These are phyloP conservation scores for Dactylorhiza incarnata DNA, from an alignment of 106 monocot genomes.

Conservation along the genomic window DNA sequence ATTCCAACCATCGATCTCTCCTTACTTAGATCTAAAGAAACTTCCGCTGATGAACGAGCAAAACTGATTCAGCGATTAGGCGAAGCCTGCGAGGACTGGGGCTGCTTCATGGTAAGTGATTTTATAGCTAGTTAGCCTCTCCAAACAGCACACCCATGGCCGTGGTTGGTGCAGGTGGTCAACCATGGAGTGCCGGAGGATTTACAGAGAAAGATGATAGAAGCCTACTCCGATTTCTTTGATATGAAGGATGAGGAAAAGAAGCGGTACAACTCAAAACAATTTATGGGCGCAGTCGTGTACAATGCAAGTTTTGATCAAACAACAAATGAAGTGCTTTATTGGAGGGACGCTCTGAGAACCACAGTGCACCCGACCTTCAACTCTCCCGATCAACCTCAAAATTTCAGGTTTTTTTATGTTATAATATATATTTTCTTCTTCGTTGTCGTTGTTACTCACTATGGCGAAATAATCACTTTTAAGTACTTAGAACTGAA, in stretches of 20 bases:
- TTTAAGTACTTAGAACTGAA: too few relatives aligned
- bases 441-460: not conserved
- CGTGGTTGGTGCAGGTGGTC: not conserved
- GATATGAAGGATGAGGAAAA: not conserved
- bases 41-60: not conserved
- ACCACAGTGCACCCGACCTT: not conserved
- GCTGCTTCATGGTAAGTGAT: not conserved
- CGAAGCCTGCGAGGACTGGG: not conserved
- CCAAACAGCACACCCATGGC: too few relatives aligned
- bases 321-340: not conserved
- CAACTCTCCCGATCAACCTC: not conserved
- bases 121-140: too few relatives aligned
- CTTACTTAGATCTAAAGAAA: not conserved
- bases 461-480: too few relatives aligned
- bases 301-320: not conserved
- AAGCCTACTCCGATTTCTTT: not conserved
- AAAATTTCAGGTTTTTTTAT: not conserved
- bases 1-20: not conserved
- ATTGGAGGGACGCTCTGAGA: not conserved
- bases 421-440: not conserved
- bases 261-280: not conserved
- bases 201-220: not conserved
- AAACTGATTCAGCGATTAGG: not conserved
- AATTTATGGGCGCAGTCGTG: not conserved
- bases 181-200: not conserved